Base-by-base conservation (phyloP, 768 basidiomycete species). In the Auriscalpium vulgare region DNA sequence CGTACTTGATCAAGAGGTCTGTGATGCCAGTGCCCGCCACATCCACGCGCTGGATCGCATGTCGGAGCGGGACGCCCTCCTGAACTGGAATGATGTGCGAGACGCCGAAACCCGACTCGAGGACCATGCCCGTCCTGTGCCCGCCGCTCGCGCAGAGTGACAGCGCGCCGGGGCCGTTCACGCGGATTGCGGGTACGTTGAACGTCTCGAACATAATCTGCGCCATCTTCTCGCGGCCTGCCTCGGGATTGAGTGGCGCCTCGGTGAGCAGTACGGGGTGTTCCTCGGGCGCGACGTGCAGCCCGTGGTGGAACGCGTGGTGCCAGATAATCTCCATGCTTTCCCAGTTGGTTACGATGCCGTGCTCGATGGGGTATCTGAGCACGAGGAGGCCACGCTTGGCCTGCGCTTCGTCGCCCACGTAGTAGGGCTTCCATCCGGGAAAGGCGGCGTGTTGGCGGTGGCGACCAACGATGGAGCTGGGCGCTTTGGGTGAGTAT, bases 301-400 rank as follows among this genome's bases (percentile, higher is more conserved):
- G 78, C 65, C 84, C 85, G 68, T 85, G 85, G 74, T 84, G 93
- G 75, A 94, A 94, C 46, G 91, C 92, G 78, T 93, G 91, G 74
- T 92, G 91, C 91, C 91, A 94, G 71, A 94, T 94, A 76, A 92
- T 93, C 78, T 94, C 92, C 91, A 93, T 93, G 74, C 93, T 92
- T 66, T 94, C 92, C 93, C 93, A 95, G 85, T 95, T 93, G 72
- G 91, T 93, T 69, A 94, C 88, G 68, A 91, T 87, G 73, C 90
- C 89, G 75, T 91, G 89, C 71, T 91, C 88, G 65, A 91, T 91
- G 54, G 90, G 92, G 75, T 94, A 91, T 75, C 92, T 92, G 65
- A 95, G 75, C 50, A 86, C 87, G 59, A 95, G 79, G 70, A 94
- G 91, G 78, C 92, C 92, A 74, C 92, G 88, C 79, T 95, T 93